A percentile compares a stretch with the other conserved stretches of the same genome.
Evolutionary conservation across 352 stramenopile species (phyloP).

Genomic region (Pythium oligandrum): DNA sequence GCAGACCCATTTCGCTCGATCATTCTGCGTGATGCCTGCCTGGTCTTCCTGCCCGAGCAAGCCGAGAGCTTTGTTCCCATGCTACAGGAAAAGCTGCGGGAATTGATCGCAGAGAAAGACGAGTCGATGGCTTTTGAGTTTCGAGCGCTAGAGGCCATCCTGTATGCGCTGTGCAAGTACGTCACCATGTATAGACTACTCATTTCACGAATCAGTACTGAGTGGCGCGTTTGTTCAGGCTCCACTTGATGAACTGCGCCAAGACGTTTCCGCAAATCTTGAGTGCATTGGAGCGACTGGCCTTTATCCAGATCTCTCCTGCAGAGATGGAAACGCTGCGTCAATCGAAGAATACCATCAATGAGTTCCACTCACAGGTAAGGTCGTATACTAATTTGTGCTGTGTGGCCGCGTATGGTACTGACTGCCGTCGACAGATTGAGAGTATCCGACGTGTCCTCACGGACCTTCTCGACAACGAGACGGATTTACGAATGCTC

Average conservation of each 20-base stretch:
- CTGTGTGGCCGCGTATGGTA: neutral
- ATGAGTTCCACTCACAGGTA: constrained; percentile 27
- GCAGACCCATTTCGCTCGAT: constrained; percentile 55
- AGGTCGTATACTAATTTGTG: neutral
- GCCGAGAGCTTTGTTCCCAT: constrained; percentile 34
- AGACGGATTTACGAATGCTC: constrained; percentile 26
- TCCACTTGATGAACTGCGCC: constrained; percentile 7
- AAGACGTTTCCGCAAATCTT: constrained; percentile 15
- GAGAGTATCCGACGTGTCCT: constrained; percentile 18
- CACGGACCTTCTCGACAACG: constrained; percentile 27
- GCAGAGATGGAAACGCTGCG: constrained; percentile 23
- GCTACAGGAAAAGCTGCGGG: constrained; percentile 42
- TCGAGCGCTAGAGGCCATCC: constrained; percentile 27
- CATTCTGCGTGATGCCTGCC: constrained; percentile 39
- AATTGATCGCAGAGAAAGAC: constrained; percentile 22
- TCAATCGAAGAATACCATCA: constrained; percentile 30
- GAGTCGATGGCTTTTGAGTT: constrained; percentile 26
- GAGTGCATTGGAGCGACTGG: constrained; percentile 19
- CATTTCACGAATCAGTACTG: too few relatives aligned
- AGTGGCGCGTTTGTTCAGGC: neutral
- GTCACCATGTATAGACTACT: neutral
- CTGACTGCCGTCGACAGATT: constrained; percentile 1
- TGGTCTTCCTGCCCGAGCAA: constrained; percentile 43
- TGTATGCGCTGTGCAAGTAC: constrained; percentile 24
- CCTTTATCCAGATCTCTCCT: constrained; percentile 12